Evolutionary conservation across 345 rosid species (phyloP), one percentile per base, ranked within the genome.

Genomic region (Aethionema arabicum): DNA sequence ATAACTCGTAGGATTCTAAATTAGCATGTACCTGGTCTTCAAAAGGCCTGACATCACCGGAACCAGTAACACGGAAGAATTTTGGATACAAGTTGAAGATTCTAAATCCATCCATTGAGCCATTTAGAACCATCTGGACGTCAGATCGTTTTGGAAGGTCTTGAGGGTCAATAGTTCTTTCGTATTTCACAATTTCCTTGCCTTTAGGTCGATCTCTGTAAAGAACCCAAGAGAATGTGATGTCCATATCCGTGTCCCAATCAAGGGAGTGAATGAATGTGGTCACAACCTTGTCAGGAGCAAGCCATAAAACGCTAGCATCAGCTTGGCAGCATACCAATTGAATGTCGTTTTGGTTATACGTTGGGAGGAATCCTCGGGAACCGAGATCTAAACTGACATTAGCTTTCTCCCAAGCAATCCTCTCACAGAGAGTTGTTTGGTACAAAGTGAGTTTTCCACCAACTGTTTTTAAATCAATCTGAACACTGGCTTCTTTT

Each of bases 271-370:
- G 82, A 35, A 82, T 68, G 75, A 85, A 93, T 74, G 85, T 82
- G 44, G 48, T 67, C 82, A 79, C 88, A 75, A 90, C 92, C 49
- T 81, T 81, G 38, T 75, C 78, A 38, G 99, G 95, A 36, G 87
- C 97, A 73, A 90, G 85, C 99, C 99, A 93, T 59, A 84, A 62
- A 13, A 49, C 57, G 68, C 83, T 93, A 39, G 97, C 86, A 77
- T 93, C 97, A 60, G 88, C 80, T 78, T 90, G 91, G 72, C 99
- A 93, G 83, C 97, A 90, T 69, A 93, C 83, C 68, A 90, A 67
- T 72, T 93, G 99, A 68, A 93, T 83, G 74, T 93, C 99, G 68
- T 81, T 79, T 75, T 77, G 74, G 77, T 84, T 79, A 73, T 85
- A 93, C 8, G 84, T 56, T 59, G 89, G 80, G 78, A 93, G 77